Evolutionary conservation across 1,284 basidiomycete species (phyloP).

Genomic region (Ceratobasidium sp.): DNA sequence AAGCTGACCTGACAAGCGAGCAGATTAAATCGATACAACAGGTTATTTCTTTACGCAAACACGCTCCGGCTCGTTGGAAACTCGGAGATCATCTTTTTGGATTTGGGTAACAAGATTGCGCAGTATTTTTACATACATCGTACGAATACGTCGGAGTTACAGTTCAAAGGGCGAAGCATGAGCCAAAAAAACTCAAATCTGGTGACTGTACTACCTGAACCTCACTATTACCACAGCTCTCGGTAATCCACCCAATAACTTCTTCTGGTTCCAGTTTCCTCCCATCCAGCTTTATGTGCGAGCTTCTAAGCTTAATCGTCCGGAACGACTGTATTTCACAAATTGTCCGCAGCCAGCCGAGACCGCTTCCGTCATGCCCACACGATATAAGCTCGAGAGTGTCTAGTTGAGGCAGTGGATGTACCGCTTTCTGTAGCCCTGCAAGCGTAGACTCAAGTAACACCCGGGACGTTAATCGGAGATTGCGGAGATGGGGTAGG

Average conservation of each 20-base stretch:
- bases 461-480: not conserved
- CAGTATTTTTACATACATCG: too few species aligned
- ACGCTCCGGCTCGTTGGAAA: too few species aligned
- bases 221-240: too few species aligned
- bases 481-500: not conserved
- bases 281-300: not conserved
- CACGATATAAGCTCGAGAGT: slow-evolving; percentile 16
- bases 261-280: not conserved
- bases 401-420: not conserved
- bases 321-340: not conserved
- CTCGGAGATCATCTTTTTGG: too few species aligned
- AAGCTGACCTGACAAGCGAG: too few species aligned
- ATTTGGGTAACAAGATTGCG: too few species aligned
- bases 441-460: not conserved
- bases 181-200: too few species aligned
- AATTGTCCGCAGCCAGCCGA: not conserved
- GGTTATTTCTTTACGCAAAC: too few species aligned
- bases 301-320: not conserved
- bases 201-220: too few species aligned
- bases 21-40: too few species aligned
- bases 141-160: too few species aligned
- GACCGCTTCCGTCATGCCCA: not conserved
- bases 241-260: not conserved
- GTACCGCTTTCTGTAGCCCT: not conserved
- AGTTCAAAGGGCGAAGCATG: too few species aligned